Evolutionary conservation across 179 eudicot species (phyloP), one percentile per base, ranked within the genome.

Genomic region (Patellifolia procumbens): DNA sequence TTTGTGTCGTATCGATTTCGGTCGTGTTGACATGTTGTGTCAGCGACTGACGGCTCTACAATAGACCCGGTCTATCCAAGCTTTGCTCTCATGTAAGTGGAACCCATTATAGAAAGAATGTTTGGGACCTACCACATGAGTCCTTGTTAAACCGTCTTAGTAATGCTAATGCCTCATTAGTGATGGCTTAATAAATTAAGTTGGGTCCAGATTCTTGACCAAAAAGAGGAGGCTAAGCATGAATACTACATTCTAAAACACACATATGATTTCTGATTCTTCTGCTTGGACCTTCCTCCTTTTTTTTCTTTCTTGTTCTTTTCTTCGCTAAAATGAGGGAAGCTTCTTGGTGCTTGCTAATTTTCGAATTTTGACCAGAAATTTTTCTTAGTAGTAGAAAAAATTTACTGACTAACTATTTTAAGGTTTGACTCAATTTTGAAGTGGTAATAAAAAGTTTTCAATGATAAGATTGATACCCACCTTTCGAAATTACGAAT

Each of bases 51-150:
- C n/a, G n/a, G n/a, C n/a, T n/a, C n/a, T n/a, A n/a, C n/a, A n/a
- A n/a, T n/a, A n/a, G n/a, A n/a, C n/a, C n/a, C n/a, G n/a, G n/a
- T n/a, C n/a, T n/a, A n/a, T n/a, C n/a, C n/a, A n/a, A n/a, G n/a
- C n/a, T n/a, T n/a, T n/a, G n/a, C n/a, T n/a, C n/a, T n/a, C 22
- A 17, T 52, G 16, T 1, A 46, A 46, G 70, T 69, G 42, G 80
- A 76, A 49, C 80, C 81, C 68, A 3, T 1, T 42, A 24, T 10
- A 28, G 7, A 48, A 71, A 72, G 56, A 78, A 78, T 71, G 81
- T 72, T 63, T 49, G 64, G 67, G 65, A 4, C 76, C 72, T 67
- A 73, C 81, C 74, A 66, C 78, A 79, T 79, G 69, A 29, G 59
- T 79, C 37, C 70, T 74, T 74, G 42, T 74, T 64, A 66, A 79